Conservation (phyloP, 768 basidiomycete species). For the Hericium coralloides region DNA sequence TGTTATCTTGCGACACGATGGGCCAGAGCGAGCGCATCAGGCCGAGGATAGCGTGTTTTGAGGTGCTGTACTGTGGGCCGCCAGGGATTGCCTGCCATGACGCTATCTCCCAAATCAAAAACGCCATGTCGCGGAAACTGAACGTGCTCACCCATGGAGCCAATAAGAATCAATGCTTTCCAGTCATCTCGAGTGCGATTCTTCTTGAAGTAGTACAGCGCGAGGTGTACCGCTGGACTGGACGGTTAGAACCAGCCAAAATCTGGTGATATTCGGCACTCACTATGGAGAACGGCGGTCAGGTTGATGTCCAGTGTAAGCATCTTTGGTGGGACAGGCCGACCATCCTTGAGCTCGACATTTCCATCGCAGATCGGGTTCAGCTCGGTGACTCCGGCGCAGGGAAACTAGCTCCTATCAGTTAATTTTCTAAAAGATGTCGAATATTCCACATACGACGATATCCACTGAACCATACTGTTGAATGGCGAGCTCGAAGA, state of each 20-base stretch:
- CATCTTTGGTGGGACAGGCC: conserved; percentile 19
- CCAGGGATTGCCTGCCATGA: conserved; percentile 16
- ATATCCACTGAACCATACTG: conserved; percentile 22
- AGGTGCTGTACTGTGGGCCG: conserved; percentile 20
- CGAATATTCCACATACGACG: conserved; percentile 17
- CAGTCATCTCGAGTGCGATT: conserved; percentile 8
- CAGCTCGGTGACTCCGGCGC: conserved; percentile 13
- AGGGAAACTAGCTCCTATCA: conserved; percentile 11
- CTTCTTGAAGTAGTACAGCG: conserved; percentile 21
- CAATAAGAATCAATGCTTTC: conserved; percentile 24
- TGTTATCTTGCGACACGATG: conserved; percentile 25
- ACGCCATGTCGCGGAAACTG: neutral
- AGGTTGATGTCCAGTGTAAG: conserved; percentile 23
- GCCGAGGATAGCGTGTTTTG: conserved; percentile 25
- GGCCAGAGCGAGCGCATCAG: conserved; percentile 20
- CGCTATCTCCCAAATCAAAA: conserved; percentile 8
- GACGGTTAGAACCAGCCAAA: neutral
- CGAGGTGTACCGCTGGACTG: conserved; percentile 22
- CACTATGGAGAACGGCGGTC: conserved; percentile 23
- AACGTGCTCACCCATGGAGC: conserved; percentile 23
- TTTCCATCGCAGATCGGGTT: neutral
- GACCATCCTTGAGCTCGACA: conserved; percentile 13
- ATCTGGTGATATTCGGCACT: neutral
- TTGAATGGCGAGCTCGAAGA: conserved; percentile 22
- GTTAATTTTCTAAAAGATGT: neutral